Base-by-base conservation (phyloP, 2,329 filamentous ascomycete species). In the Sarocladium oryzae region DNA sequence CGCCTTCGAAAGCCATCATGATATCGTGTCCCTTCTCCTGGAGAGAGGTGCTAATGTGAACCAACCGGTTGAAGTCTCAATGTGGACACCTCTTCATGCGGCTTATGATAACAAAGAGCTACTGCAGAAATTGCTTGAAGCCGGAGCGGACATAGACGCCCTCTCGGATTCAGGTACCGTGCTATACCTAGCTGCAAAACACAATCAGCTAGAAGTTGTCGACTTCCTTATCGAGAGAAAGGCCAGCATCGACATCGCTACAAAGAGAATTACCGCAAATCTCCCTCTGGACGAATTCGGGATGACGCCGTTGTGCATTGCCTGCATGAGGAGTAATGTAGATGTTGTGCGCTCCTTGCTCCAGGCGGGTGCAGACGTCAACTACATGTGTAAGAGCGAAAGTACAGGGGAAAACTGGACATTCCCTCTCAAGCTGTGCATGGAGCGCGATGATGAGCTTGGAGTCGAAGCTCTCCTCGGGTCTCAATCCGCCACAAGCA, bases 51-150 rank as follows among this genome's bases (percentile, higher is more conserved):
- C 66, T 2, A 57, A 64, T 21, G 60, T 67, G 18, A 58, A 70
- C 49, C 63, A 64, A 53, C 61, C 57, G 52, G 63, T 59, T 46
- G 60, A 63, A 8, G 66, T 63, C 32, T 65, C 60, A 60, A 65
- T 56, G 66, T 67, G 54, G 56, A 77, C 56, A 62, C 71, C 60
- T 56, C 69, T 65, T 61, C 73, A 57, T 61, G 59, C 57, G 53
- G 69, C 63, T 61, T 75, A 48, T 3, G 63, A 63, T 5, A 53
- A 54, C 15, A 2, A 56, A 0, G 52, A 55, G 1, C 51, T 69
- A 4, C 59, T 65, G 5, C 49, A 55, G 3, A 51, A 56, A 1
- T 52, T 71, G 3, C 54, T 72, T 1, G 49, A 52, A 20, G 51
- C 55, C 1, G 63, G 66, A 0, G 64, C 65, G 0, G 56, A 63